Evolutionary conservation across 208 protist species (phyloP).

Genomic region (Crithidia acanthocephali): DNA sequence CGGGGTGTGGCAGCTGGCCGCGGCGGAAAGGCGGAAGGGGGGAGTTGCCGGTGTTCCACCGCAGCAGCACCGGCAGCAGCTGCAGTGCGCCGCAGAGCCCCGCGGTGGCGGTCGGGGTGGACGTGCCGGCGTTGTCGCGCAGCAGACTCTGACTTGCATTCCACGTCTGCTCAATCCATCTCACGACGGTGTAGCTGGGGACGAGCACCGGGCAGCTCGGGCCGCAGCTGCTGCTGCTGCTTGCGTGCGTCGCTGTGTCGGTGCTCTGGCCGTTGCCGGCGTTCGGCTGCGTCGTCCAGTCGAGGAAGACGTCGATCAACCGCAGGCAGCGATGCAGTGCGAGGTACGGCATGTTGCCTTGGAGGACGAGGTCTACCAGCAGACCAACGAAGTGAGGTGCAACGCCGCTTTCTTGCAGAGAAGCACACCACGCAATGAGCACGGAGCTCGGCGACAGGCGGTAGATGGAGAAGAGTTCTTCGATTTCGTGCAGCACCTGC

Average conservation of each 20-base stretch:
- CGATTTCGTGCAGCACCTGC: slow-evolving; percentile 33
- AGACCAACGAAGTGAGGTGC: slow-evolving; percentile 35
- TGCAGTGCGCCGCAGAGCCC: slow-evolving; percentile 42
- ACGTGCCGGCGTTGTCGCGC: slow-evolving; percentile 29
- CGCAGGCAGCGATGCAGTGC: slow-evolving; percentile 46
- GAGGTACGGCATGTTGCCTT: slow-evolving; percentile 53
- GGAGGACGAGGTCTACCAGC: slow-evolving; percentile 42
- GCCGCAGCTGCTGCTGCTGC: neutral
- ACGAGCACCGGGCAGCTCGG: slow-evolving; percentile 25
- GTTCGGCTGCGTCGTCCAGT: slow-evolving; percentile 31
- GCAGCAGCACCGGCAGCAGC: slow-evolving; percentile 62
- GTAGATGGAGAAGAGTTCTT: slow-evolving; percentile 29
- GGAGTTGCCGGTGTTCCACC: slow-evolving; percentile 25
- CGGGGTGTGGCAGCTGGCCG: slow-evolving; percentile 60
- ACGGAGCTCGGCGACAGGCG: slow-evolving; percentile 9
- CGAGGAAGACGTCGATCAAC: slow-evolving; percentile 39
- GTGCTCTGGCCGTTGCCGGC: neutral
- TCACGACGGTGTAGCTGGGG: slow-evolving; percentile 8
- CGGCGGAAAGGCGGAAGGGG: slow-evolving; percentile 40
- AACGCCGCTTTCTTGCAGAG: slow-evolving; percentile 28
- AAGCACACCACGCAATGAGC: slow-evolving; percentile 28
- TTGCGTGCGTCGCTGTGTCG: neutral
- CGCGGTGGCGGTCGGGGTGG: slow-evolving; percentile 25
- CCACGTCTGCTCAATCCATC: slow-evolving; percentile 34
- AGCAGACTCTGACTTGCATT: slow-evolving; percentile 11